Conservation (phyloP, 2,329 filamentous ascomycete species). For the Neoscytalidium dimidiatum region DNA sequence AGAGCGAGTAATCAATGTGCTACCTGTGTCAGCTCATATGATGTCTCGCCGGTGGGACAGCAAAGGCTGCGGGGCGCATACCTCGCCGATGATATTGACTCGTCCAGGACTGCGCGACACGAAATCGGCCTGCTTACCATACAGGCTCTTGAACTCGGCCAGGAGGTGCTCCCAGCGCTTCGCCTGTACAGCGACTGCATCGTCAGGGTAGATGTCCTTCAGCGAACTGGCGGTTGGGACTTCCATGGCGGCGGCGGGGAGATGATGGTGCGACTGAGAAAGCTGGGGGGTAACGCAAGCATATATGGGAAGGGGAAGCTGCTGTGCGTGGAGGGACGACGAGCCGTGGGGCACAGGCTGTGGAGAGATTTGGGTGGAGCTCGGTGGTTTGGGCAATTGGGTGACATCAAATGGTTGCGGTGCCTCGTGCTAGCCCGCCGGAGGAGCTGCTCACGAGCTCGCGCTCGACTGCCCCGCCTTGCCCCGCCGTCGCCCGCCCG, state of each 20-base stretch:
- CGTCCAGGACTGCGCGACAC: constrained; percentile 88
- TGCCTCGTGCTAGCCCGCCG: not conserved
- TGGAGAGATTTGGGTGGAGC: constrained; percentile 19
- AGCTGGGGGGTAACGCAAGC: not conserved
- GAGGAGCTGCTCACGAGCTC: constrained; percentile 19
- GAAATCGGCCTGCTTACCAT: constrained; percentile 73
- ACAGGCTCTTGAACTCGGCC: constrained; percentile 68
- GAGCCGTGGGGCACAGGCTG: constrained; percentile 11
- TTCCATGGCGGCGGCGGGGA: constrained; percentile 15
- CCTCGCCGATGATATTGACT: constrained; percentile 96
- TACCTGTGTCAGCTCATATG: constrained; percentile 24
- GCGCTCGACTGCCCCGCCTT: constrained; percentile 8
- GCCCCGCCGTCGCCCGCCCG: constrained; percentile 12
- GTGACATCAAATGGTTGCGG: constrained; percentile 20
- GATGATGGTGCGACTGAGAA: constrained; percentile 1
- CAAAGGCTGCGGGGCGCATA: constrained; percentile 26
- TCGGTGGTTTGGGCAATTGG: not conserved
- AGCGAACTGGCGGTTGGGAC: constrained; percentile 78
- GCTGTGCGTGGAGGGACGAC: not conserved
- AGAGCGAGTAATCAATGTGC: constrained; percentile 98
- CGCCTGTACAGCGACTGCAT: constrained; percentile 67
- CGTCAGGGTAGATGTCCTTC: constrained; percentile 78
- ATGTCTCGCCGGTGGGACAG: not conserved
- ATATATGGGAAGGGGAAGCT: not conserved
- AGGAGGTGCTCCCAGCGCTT: constrained; percentile 76